Percentiles rank a stretch among this genome's conserved stretches.
These are phyloP conservation scores for Mortierella sp. DNA, from an alignment of 371 early-diverging fungal genomes.

Conservation along the genomic window DNA sequence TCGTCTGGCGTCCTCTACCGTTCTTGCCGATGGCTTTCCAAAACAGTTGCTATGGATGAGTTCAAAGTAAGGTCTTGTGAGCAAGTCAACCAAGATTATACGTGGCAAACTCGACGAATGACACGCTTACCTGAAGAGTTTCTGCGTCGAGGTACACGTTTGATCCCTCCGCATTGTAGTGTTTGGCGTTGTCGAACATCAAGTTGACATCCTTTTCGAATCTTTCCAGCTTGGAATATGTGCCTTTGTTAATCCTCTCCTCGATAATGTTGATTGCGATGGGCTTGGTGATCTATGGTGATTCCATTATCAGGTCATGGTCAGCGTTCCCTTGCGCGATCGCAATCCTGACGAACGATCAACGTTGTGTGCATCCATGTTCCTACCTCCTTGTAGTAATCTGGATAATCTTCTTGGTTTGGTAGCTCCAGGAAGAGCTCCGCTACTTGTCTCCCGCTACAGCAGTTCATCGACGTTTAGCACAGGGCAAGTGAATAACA, in stretches of 20 bases:
- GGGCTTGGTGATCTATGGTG: constrained; percentile 35
- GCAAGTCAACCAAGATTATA: too few species aligned
- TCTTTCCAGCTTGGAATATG: constrained; percentile 65
- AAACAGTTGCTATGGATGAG: constrained; percentile 28
- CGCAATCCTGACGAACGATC: too few species aligned
- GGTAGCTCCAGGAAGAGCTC: constrained; percentile 87
- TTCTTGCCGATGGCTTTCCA: constrained; percentile 49
- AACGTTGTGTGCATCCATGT: too few species aligned
- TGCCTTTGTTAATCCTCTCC: constrained; percentile 58
- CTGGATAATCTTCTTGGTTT: constrained; percentile 81
- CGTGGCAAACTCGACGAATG: neutral
- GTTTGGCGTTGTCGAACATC: constrained; percentile 84
- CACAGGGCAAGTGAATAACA: neutral
- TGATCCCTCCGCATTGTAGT: constrained; percentile 82
- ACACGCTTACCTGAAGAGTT: constrained; percentile 61
- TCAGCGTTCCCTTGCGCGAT: too few species aligned
- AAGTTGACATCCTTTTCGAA: constrained; percentile 74
- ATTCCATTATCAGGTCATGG: too few species aligned
- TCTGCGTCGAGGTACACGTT: constrained; percentile 80
- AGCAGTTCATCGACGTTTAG: neutral
- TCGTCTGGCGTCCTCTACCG: constrained; percentile 14
- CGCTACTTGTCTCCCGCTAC: constrained; percentile 70
- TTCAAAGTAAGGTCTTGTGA: too few species aligned
- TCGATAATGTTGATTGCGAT: constrained; percentile 47
- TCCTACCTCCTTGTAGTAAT: constrained; percentile 87